These are phyloP conservation scores for Acanthamoeba sp. DNA, from an alignment of 208 protist genomes.

Conservation along the genomic window DNA sequence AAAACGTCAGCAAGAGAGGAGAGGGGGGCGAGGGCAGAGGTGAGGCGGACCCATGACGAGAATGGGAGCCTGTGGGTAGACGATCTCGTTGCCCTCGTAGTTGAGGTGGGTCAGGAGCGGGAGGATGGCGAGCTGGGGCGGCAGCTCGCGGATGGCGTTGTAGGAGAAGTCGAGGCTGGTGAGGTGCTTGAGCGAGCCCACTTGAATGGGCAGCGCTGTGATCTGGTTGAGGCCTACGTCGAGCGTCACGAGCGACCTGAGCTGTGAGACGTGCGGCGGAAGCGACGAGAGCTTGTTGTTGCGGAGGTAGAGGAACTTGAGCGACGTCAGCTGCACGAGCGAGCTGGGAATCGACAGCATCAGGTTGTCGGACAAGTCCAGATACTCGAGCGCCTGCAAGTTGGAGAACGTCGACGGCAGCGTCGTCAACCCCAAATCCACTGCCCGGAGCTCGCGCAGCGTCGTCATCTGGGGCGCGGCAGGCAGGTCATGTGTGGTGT, in stretches of 20 bases:
- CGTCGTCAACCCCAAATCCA: background rate
- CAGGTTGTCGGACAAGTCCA: conserved; percentile 56
- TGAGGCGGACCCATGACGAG: background rate
- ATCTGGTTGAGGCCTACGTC: background rate
- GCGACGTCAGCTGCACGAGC: conserved; percentile 8
- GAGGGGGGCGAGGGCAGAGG: background rate
- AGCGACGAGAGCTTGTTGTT: conserved; percentile 25
- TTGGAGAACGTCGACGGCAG: conserved; percentile 21
- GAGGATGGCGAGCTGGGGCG: conserved; percentile 27
- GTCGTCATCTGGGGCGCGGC: background rate
- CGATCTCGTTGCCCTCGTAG: conserved; percentile 31
- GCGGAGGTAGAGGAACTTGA: conserved; percentile 33
- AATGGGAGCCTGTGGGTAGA: background rate
- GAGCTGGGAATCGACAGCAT: background rate
- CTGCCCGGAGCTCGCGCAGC: background rate
- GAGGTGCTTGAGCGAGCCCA: conserved; percentile 30
- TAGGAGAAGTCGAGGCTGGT: conserved; percentile 2
- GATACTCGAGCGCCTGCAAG: conserved; percentile 20
- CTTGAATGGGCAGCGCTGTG: conserved; percentile 8
- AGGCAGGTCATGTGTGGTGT: too few relatives aligned
- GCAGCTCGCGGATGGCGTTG: conserved; percentile 21
- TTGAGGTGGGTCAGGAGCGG: background rate
- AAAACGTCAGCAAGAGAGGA: background rate
- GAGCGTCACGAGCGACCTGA: conserved; percentile 33
- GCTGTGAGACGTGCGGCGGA: conserved; percentile 10